Evolutionary conservation across 1,139 yeast genomes (phyloP).

Genomic region (Barnettozyma hawaiiensis): DNA sequence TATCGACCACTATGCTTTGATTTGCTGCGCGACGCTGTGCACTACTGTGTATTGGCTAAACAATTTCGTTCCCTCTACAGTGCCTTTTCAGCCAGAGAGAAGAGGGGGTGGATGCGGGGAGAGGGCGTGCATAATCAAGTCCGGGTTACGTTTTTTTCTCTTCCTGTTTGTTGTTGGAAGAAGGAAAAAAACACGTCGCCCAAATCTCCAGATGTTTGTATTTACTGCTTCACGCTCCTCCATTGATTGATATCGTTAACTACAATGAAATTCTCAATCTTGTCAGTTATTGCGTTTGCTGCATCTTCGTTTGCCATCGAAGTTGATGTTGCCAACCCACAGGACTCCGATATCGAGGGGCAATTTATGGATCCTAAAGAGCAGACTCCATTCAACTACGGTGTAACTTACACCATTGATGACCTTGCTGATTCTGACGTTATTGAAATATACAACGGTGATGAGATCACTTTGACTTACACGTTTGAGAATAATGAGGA

Average conservation of each 20-base stretch:
- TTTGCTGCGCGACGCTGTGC: too few relatives aligned
- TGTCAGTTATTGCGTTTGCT: slow-evolving; percentile 9
- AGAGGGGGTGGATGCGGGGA: too few relatives aligned
- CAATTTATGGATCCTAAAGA: slow-evolving; percentile 20
- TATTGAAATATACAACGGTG: slow-evolving; percentile 41
- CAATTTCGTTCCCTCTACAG: too few relatives aligned
- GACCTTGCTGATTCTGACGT: slow-evolving; percentile 38
- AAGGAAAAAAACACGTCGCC: too few relatives aligned
- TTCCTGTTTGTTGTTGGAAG: too few relatives aligned
- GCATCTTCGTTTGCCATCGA: slow-evolving; percentile 13
- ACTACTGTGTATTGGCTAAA: too few relatives aligned
- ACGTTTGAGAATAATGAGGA: slow-evolving; percentile 54
- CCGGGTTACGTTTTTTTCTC: slow-evolving; percentile 6
- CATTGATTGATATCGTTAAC: not conserved
- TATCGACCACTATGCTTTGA: too few relatives aligned
- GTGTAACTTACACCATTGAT: slow-evolving; percentile 37
- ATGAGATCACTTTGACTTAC: slow-evolving; percentile 50
- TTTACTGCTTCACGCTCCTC: not conserved
- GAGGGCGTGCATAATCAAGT: not conserved
- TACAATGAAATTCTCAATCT: slow-evolving; percentile 11
- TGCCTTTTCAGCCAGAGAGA: too few relatives aligned
- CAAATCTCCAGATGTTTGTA: slow-evolving; percentile 1
- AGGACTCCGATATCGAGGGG: slow-evolving; percentile 13
- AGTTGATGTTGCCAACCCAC: slow-evolving; percentile 17
- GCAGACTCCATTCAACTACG: slow-evolving; percentile 30